Evolutionary conservation across 257 asterid species (phyloP), one percentile per base, ranked within the genome.

Genomic region (Hygrophila difformis): DNA sequence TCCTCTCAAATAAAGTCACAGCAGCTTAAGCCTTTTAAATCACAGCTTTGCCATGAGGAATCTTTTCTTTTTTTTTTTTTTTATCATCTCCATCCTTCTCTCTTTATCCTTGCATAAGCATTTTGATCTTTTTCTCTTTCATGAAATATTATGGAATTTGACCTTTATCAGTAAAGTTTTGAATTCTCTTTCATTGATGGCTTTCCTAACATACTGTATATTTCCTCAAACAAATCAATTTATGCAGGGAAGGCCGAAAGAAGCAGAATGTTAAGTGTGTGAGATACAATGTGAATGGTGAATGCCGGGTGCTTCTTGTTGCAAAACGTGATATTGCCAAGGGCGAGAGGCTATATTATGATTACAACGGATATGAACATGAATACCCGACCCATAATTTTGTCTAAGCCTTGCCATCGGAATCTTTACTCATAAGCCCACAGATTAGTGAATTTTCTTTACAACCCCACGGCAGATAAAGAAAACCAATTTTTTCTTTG

Each of bases 261-360:
- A 82, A 77, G 87, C 94, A 79, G 77, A 86, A 86, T 13, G 58
- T 77, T 28, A 86, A 79, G 41, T 86, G 96, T 8, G 89, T 86
- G 69, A 72, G 96, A 56, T 86, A 79, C 68, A 66, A 44, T 22
- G 65, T 86, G 22, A 62, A 73, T 28, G 87, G 87, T 1, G 87
- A 64, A 65, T 74, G 89, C 37, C 68, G 64, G 11, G 94, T 75
- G 59, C 78, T 82, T 52, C 66, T 86, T 53, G 84, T 79, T 18
- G 84, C 96, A 11, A 69, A 67, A 7, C 93, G 93, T 14, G 96
- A 86, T 51, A 79, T 86, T 24, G 68, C 77, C 1, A 70, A 72
- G 55, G 96, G 96, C 23, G 96, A 86, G 73, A 80, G 96, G 63
- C 78, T 86, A 5, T 82, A 86, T 50, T 86, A 86, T 42, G 96